These are phyloP conservation scores for Ceratopteris richardii DNA, from an alignment of 75 land plant genomes.

Conservation along the genomic window DNA sequence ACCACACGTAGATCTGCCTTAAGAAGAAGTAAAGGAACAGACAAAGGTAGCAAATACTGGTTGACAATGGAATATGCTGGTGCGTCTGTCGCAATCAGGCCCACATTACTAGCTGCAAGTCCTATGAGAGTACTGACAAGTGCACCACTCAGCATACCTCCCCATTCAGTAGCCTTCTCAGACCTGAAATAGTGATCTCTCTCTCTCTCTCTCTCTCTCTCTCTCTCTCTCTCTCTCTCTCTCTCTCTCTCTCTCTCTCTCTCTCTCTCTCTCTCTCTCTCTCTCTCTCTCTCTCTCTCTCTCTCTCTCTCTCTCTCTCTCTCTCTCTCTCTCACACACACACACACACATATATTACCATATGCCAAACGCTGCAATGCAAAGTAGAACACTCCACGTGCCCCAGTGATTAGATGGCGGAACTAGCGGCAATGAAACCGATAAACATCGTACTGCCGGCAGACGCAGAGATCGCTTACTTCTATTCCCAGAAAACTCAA, in stretches of 20 bases:
- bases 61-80: conserved; percentile 60
- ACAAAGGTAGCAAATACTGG: conserved; percentile 64
- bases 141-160: conserved; percentile 80
- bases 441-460: not conserved
- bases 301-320: not conserved
- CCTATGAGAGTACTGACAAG: conserved; percentile 78
- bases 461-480: too few species aligned
- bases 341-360: conserved; percentile 35
- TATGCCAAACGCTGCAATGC: conserved; percentile 68
- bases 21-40: conserved; percentile 80
- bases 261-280: too few species aligned
- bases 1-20: conserved; percentile 70
- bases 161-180: conserved; percentile 65
- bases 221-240: not conserved
- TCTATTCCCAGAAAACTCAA: too few species aligned
- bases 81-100: conserved; percentile 56
- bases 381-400: conserved; percentile 70
- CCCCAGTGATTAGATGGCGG: conserved; percentile 53
- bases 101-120: conserved; percentile 79
- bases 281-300: not conserved
- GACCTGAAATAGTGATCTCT: conserved; percentile 42
- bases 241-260: not conserved
- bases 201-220: not conserved
- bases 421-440: conserved; percentile 7
- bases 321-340: not conserved